These are phyloP conservation scores for Boletus bicolor DNA, from an alignment of 768 basidiomycete species.

Conservation along the genomic window DNA sequence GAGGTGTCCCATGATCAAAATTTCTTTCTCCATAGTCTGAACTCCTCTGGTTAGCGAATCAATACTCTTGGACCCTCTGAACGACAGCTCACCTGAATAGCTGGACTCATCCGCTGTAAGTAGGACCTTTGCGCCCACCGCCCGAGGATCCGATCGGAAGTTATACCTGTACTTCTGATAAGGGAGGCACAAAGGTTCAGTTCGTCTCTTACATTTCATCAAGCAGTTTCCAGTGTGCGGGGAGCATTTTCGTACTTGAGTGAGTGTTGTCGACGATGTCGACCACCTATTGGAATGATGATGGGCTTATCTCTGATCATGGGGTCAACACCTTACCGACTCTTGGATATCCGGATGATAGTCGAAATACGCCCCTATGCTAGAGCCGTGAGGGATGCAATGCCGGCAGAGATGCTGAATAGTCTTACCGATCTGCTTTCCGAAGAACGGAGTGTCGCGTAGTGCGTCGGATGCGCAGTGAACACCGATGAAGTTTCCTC, in stretches of 20 bases:
- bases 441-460: constrained; percentile 55
- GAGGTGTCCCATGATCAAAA: constrained; percentile 68
- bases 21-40: constrained; percentile 34
- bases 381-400: neutral
- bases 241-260: constrained; percentile 58
- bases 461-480: constrained; percentile 66
- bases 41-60: neutral
- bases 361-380: constrained; percentile 61
- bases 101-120: constrained; percentile 65
- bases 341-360: constrained; percentile 65
- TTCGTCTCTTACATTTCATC: constrained; percentile 54
- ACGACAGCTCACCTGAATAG: constrained; percentile 46
- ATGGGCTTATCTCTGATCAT: neutral
- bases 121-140: constrained; percentile 57
- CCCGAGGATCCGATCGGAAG: constrained; percentile 68
- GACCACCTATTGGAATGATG: constrained; percentile 44
- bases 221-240: constrained; percentile 47
- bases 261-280: constrained; percentile 53
- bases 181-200: constrained; percentile 6
- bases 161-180: constrained; percentile 49
- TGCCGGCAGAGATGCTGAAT: neutral
- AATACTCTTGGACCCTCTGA: no score
- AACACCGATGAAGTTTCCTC: constrained; percentile 69
- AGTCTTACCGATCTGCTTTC: constrained; percentile 50
- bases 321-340: constrained; percentile 44